Percentiles rank a stretch among this genome's conserved stretches.
Evolutionary conservation across 164 flowering plant genomes (phyloP).

Genomic region (Kalanchoe fedtschenkoi): DNA sequence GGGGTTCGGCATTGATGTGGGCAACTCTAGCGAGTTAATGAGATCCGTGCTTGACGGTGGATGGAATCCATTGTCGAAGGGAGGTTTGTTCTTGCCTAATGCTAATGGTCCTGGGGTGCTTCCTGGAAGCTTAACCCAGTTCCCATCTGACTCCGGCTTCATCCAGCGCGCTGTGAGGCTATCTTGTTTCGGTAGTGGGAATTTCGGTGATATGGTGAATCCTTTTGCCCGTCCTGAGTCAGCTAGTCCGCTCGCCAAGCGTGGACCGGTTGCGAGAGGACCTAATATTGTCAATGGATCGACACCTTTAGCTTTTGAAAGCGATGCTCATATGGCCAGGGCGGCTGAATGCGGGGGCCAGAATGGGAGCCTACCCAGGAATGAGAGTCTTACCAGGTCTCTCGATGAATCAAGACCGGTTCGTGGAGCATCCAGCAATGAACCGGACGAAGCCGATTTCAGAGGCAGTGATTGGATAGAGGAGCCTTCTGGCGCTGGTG

Average conservation of each 20-base stretch:
- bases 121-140: constrained; percentile 60
- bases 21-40: constrained; percentile 4
- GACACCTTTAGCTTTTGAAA: constrained; percentile 19
- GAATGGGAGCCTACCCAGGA: constrained; percentile 32
- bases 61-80: constrained; percentile 52
- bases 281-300: constrained; percentile 15
- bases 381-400: constrained; percentile 24
- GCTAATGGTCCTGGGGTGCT: constrained; percentile 34
- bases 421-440: constrained; percentile 34
- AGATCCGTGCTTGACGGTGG: constrained; percentile 19
- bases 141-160: constrained; percentile 77
- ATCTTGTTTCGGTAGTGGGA: constrained; percentile 68
- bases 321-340: constrained; percentile 23
- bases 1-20: constrained; percentile 32
- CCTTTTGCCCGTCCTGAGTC: constrained; percentile 33
- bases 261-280: constrained; percentile 26
- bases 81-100: constrained; percentile 34
- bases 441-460: constrained; percentile 56
- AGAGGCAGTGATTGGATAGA: constrained; percentile 46
- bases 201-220: constrained; percentile 46
- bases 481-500: constrained; percentile 26
- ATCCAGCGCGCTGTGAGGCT: constrained; percentile 87
- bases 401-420: constrained; percentile 42
- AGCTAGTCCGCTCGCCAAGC: constrained; percentile 28
- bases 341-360: constrained; percentile 20